Percentiles rank a stretch among this genome's conserved stretches.
Evolutionary conservation across 1,284 basidiomycete genomes (phyloP).

Genomic region (Apiotrichum porosum): DNA sequence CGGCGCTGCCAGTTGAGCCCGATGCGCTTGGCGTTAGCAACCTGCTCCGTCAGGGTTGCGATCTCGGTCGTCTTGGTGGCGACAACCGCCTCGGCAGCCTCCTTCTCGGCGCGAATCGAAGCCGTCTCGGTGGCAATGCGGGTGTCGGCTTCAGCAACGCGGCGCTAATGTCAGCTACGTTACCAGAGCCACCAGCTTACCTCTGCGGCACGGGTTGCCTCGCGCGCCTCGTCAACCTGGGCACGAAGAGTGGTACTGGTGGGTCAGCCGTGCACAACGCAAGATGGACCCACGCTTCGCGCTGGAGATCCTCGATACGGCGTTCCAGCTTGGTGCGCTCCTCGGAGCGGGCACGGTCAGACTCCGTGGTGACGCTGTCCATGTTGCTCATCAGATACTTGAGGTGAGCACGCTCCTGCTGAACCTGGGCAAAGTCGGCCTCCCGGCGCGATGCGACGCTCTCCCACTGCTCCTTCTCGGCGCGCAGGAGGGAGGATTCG

Average conservation of each 20-base stretch:
- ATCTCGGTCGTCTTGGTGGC: constrained; percentile 22
- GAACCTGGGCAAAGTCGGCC: constrained; percentile 74
- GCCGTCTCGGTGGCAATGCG: constrained; percentile 34
- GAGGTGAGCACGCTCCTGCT: constrained; percentile 74
- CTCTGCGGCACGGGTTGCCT: constrained; percentile 57
- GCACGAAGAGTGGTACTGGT: constrained; percentile 59
- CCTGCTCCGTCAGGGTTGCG: constrained; percentile 18
- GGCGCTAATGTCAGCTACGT: too few species aligned
- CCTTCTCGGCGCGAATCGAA: constrained; percentile 32
- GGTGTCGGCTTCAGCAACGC: constrained; percentile 27
- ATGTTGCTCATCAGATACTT: constrained; percentile 81
- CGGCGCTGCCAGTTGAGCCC: constrained; percentile 40
- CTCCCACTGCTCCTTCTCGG: constrained; percentile 89
- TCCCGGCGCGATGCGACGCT: constrained; percentile 70
- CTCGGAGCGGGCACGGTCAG: constrained; percentile 74
- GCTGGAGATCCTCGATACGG: constrained; percentile 71
- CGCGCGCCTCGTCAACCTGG: constrained; percentile 74
- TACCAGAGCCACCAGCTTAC: too few species aligned
- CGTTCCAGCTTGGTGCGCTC: constrained; percentile 72
- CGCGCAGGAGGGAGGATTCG: constrained; percentile 75
- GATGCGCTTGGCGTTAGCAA: constrained; percentile 27
- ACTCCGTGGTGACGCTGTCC: constrained; percentile 80
- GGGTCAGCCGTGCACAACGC: constrained; percentile 47
- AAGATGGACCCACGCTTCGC: constrained; percentile 61
- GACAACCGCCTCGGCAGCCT: constrained; percentile 30